These are phyloP conservation scores for Phytophthora lateralis DNA, from an alignment of 352 stramenopile species.

Conservation along the genomic window DNA sequence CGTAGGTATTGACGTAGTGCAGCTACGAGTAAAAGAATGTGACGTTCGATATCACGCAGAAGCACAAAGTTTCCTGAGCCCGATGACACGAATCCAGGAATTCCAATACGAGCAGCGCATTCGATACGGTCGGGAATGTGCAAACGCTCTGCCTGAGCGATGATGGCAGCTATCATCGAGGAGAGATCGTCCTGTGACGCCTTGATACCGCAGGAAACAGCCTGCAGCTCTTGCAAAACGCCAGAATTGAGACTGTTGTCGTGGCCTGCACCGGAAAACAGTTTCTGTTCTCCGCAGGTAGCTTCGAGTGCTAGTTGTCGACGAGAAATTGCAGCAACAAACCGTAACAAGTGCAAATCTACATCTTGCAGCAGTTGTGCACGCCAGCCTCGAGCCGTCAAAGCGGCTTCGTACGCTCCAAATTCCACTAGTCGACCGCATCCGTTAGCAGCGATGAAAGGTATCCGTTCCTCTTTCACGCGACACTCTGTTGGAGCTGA, in stretches of 20 bases:
- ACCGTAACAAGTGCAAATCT: slow-evolving; percentile 30
- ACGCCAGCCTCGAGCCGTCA: slow-evolving; percentile 25
- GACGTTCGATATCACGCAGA: slow-evolving; percentile 25
- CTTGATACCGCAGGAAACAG: slow-evolving; percentile 14
- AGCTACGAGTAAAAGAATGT: slow-evolving; percentile 20
- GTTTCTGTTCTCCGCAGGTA: slow-evolving; percentile 2
- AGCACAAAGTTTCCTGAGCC: slow-evolving; percentile 23
- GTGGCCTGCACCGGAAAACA: slow-evolving; percentile 3
- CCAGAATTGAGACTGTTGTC: neutral
- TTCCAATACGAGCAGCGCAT: slow-evolving; percentile 16
- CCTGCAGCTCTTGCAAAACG: slow-evolving; percentile 9
- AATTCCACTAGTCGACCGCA: slow-evolving; percentile 17
- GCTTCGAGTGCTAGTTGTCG: slow-evolving; percentile 10
- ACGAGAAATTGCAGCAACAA: slow-evolving; percentile 21
- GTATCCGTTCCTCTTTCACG: slow-evolving; percentile 13
- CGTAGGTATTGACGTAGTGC: slow-evolving; percentile 25
- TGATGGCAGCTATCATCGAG: slow-evolving; percentile 28
- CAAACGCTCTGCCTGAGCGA: slow-evolving; percentile 17
- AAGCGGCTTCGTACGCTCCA: slow-evolving; percentile 25
- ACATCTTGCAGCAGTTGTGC: slow-evolving; percentile 30
- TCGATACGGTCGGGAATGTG: slow-evolving; percentile 6
- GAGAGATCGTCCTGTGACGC: slow-evolving; percentile 30
- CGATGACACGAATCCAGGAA: slow-evolving; percentile 22
- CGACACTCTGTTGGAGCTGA: neutral
- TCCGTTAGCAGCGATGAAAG: slow-evolving; percentile 20